Evolutionary conservation across 2,329 filamentous ascomycete species (phyloP), one percentile per base, ranked within the genome.

Genomic region (Fusarium abutilonis): DNA sequence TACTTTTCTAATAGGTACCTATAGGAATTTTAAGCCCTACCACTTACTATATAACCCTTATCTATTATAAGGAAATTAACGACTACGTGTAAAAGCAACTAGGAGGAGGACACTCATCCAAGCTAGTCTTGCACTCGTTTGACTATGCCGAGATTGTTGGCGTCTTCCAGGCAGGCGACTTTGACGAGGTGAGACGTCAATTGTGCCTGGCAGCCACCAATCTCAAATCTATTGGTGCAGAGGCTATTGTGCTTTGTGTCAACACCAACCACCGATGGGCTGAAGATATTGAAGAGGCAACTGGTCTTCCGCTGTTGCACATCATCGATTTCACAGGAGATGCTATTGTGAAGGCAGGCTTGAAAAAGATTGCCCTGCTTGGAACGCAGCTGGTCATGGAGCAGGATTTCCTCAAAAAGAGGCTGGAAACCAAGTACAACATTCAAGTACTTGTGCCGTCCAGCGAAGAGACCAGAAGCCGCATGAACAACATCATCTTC

Each of bases 191-290:
- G 4, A 47, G 49, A 11, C 21, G 41, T 0, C 49, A 56, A 19
- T 23, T 56, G 2, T 56, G 49, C n/a, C 21, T 23, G 9, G 49
- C 53, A 0, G 53, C 50, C 4, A 54, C 39, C 3, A 56, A 41
- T 39, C 53, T 55, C 34, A 56, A 36, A 29, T 55, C 49, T 8
- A 47, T 56, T 1, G 50, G 53, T 0, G 53, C 53, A 14, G 53
- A 56, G 15, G 49, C 49, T 7, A 56, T 56, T 3, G 49, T 56
- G n/a, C 53, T 56, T 11, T 56, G 53, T 10, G 53, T 54, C 2
- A 56, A 56, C 50, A 56, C 53, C 0, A 46, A 55, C 15, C 53
- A 56, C 11, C 29, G 49, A 13, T 54, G 49, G 40, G 53, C 40
- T 4, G 41, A 54, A 2, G 49, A 56, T 14, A 45, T 54, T 3